Conservation (phyloP, 805 yeast species). For the Torulaspora gathmanii region DNA sequence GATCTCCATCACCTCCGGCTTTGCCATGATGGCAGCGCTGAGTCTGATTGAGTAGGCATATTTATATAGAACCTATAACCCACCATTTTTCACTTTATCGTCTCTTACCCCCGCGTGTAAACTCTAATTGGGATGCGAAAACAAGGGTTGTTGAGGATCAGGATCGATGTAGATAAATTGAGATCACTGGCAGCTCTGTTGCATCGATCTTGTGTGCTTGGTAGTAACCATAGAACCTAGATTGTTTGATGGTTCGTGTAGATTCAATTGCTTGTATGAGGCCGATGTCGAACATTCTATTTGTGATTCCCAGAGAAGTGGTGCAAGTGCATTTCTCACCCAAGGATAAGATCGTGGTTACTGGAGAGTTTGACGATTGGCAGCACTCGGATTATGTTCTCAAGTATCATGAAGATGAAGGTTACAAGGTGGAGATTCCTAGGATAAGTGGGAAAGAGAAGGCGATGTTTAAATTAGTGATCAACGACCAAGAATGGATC, state of each 20-base stretch:
- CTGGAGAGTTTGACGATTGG: constrained; percentile 34
- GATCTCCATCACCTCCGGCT: constrained; percentile 48
- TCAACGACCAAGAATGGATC: constrained; percentile 27
- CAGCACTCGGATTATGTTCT: constrained; percentile 19
- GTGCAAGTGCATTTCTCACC: constrained; percentile 11
- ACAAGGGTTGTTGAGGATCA: constrained; percentile 1
- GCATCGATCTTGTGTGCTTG: neutral
- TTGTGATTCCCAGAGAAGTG: constrained; percentile 17
- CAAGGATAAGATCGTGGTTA: constrained; percentile 22
- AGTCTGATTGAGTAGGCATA: constrained; percentile 12
- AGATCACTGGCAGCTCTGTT: neutral
- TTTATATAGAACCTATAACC: neutral
- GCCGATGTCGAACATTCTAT: constrained; percentile 10
- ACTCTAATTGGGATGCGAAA: neutral
- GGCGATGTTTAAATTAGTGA: constrained; percentile 23
- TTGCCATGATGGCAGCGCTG: constrained; percentile 49
- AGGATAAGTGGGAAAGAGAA: constrained; percentile 10
- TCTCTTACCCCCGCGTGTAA: constrained; percentile 5
- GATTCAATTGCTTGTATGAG: no score
- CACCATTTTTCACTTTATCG: constrained; percentile 5
- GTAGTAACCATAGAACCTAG: neutral
- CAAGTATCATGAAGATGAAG: constrained; percentile 12
- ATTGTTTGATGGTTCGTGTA: neutral
- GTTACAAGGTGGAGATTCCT: constrained; percentile 21
- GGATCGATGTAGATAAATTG: neutral